phyloP scores from a whole-genome alignment of 1,284 basidiomycete genomes.

The Mycosarcoma mackinlayi region DNA sequence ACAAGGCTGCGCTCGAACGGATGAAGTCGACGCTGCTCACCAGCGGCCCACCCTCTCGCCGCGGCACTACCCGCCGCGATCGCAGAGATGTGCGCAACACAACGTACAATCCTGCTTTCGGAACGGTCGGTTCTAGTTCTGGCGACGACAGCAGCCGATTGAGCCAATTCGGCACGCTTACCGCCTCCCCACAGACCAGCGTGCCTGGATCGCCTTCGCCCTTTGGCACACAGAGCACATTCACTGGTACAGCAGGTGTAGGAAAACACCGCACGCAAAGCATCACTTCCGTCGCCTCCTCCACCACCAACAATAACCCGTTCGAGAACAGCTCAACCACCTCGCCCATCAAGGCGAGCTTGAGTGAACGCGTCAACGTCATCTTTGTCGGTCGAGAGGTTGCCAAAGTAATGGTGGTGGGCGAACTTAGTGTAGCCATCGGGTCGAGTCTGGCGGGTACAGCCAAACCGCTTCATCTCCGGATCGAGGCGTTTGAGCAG shows the following conservation, averaged over 20 bases:
- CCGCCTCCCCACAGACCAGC: constrained; percentile 27
- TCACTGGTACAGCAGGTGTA: constrained; percentile 40
- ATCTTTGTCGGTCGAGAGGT: constrained; percentile 69
- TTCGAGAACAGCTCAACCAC: constrained; percentile 44
- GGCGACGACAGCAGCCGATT: constrained; percentile 23
- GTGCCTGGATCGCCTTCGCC: constrained; percentile 36
- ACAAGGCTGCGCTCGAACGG: constrained; percentile 71
- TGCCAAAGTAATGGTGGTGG: constrained; percentile 71
- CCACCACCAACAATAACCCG: constrained; percentile 41
- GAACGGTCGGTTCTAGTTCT: constrained; percentile 12
- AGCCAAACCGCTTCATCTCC: constrained; percentile 65
- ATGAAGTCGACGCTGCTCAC: constrained; percentile 71
- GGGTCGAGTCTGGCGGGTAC: not conserved
- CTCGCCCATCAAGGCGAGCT: constrained; percentile 59
- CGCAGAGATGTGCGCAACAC: constrained; percentile 71
- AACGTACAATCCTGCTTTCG: constrained; percentile 62
- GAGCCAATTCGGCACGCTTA: constrained; percentile 42
- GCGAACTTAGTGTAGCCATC: constrained; percentile 70
- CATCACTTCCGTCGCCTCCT: constrained; percentile 49
- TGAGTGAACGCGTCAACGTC: constrained; percentile 72
- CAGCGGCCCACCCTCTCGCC: constrained; percentile 56
- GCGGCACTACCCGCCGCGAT: constrained; percentile 69
- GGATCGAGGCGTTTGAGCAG: constrained; percentile 70
- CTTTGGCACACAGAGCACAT: constrained; percentile 36
- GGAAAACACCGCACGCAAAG: constrained; percentile 53